phyloP scores from a whole-genome alignment of 352 stramenopile genomes.

The Globisporangium alternatum region DNA sequence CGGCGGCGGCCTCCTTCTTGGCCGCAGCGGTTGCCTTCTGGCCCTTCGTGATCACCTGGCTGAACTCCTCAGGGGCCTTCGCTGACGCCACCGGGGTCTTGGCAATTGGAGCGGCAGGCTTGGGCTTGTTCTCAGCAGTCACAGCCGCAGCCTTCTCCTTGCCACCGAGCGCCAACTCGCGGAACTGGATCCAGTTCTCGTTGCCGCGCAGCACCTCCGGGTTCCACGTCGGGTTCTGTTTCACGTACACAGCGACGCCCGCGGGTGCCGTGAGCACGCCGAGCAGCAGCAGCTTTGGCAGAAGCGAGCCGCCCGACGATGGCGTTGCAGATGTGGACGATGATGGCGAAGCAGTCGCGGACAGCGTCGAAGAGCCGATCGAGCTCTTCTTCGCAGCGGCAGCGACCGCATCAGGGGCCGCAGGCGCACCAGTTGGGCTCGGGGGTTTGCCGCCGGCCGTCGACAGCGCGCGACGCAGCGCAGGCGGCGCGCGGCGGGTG shows the following conservation, averaged over 20 bases:
- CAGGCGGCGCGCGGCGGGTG: slow-evolving; percentile 7
- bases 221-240: slow-evolving; percentile 81
- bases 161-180: slow-evolving; percentile 56
- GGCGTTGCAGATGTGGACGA: slow-evolving; percentile 23
- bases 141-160: slow-evolving; percentile 16
- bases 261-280: slow-evolving; percentile 47
- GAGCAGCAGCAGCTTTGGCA: slow-evolving; percentile 50
- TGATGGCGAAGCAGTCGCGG: background rate
- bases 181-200: slow-evolving; percentile 70
- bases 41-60: slow-evolving; percentile 41
- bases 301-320: slow-evolving; percentile 32
- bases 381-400: slow-evolving; percentile 13
- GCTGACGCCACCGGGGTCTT: slow-evolving; percentile 8
- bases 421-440: background rate
- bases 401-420: slow-evolving; percentile 7
- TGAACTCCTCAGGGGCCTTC: slow-evolving; percentile 46
- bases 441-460: background rate
- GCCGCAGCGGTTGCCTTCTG: slow-evolving; percentile 17
- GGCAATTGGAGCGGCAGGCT: slow-evolving; percentile 9
- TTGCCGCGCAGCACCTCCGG: slow-evolving; percentile 54
- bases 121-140: slow-evolving; percentile 13
- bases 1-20: slow-evolving; percentile 18
- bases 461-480: slow-evolving; percentile 8
- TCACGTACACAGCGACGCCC: slow-evolving; percentile 61
- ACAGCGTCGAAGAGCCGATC: slow-evolving; percentile 8